These are phyloP conservation scores for Lasiosphaeris hirsuta DNA, from an alignment of 495 filamentous ascomycete species.

Conservation along the genomic window DNA sequence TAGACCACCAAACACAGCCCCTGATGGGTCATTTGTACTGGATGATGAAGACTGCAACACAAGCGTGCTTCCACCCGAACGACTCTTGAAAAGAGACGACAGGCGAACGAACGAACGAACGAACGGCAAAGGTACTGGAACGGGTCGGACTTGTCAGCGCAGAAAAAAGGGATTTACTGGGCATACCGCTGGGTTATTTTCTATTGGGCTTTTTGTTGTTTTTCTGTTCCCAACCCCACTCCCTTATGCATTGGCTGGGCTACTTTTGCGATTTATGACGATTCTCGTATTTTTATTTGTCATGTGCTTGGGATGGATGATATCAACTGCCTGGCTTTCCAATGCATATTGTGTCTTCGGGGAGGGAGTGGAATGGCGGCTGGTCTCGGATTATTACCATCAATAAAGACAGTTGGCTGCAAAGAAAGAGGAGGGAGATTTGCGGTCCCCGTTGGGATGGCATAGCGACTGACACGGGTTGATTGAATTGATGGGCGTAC, in stretches of 20 bases:
- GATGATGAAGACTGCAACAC: neutral
- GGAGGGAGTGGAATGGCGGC: neutral
- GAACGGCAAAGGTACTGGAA: too few relatives aligned
- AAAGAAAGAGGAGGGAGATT: neutral
- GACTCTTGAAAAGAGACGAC: too few relatives aligned
- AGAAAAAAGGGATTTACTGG: neutral
- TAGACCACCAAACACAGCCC: neutral
- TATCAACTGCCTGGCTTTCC: neutral
- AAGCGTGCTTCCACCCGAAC: too few relatives aligned
- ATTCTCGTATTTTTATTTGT: neutral
- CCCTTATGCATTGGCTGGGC: constrained; percentile 2
- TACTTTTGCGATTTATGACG: neutral
- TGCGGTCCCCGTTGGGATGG: too few relatives aligned
- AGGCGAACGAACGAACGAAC: too few relatives aligned
- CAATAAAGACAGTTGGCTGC: neutral
- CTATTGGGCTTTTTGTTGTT: neutral
- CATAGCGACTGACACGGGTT: neutral
- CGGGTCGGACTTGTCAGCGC: neutral
- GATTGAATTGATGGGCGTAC: neutral
- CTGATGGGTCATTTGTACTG: neutral
- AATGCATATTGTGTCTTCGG: constrained; percentile 4
- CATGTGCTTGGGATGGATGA: neutral
- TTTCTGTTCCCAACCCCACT: neutral
- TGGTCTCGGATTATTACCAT: neutral
- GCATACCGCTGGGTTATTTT: neutral